phyloP scores from a whole-genome alignment of 163 green algal species.

The Scenedesmus sp. region DNA sequence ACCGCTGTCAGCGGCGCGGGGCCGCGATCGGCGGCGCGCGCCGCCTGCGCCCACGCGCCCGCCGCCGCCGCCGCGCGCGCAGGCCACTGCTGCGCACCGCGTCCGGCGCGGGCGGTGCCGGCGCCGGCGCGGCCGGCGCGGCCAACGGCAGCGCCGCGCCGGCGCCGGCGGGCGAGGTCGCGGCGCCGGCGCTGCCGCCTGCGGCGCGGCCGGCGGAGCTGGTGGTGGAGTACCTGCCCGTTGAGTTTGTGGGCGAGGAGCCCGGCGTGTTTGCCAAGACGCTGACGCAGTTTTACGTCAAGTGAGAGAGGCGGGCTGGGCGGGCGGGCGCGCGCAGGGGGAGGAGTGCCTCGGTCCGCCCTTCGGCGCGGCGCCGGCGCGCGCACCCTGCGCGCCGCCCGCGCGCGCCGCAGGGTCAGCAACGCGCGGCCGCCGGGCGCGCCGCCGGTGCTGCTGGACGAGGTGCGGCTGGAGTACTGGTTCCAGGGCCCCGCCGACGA shows the following conservation, averaged over 20 bases:
- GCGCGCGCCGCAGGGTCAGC: conserved; percentile 11
- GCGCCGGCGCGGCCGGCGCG: not conserved
- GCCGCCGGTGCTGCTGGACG: conserved; percentile 26
- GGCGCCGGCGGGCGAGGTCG: not conserved
- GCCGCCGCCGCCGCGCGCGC: too few relatives aligned
- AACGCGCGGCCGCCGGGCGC: not conserved
- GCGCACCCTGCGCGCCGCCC: too few relatives aligned
- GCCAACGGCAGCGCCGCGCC: conserved; percentile 20
- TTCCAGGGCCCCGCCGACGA: conserved; percentile 32
- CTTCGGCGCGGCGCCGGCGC: too few relatives aligned
- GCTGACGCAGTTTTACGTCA: conserved; percentile 34
- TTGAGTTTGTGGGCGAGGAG: conserved; percentile 26
- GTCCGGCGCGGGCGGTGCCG: not conserved
- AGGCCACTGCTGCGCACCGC: not conserved
- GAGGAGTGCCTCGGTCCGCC: too few relatives aligned
- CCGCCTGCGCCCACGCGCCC: too few relatives aligned
- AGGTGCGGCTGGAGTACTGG: conserved; percentile 41
- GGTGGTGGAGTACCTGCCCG: conserved; percentile 39
- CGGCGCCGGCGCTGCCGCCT: not conserved
- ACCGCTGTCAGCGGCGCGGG: too few relatives aligned
- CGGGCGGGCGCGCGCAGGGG: too few relatives aligned
- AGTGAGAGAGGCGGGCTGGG: too few relatives aligned
- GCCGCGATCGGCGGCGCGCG: too few relatives aligned
- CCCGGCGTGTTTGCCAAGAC: conserved; percentile 16
- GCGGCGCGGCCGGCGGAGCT: not conserved